Evolutionary conservation across 805 yeast species (phyloP).

Genomic region (Saccharomycopsis sp.): DNA sequence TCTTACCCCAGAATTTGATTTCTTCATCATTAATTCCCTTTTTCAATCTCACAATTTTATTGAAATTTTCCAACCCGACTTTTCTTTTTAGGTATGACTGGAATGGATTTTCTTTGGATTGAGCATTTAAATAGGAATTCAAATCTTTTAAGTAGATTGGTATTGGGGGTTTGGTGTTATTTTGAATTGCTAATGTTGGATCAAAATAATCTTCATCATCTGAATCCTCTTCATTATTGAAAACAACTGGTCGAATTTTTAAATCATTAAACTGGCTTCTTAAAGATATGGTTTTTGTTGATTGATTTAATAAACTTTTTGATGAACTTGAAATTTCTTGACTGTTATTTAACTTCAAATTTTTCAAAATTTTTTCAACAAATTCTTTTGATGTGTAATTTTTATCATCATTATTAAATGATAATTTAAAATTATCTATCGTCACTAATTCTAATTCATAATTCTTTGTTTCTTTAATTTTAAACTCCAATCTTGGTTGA

Average conservation of each 20-base stretch:
- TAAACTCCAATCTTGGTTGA: conserved; percentile 6
- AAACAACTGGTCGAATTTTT: background rate
- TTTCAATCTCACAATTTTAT: conserved; percentile 9
- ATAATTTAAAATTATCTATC: background rate
- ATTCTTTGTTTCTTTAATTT: conserved; percentile 6
- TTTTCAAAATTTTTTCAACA: too few species aligned
- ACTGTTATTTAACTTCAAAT: background rate
- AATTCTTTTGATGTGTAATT: background rate
- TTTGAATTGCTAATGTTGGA: conserved; percentile 14
- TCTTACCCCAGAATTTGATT: conserved; percentile 12
- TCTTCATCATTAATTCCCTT: conserved; percentile 2
- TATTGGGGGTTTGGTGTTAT: conserved; percentile 10
- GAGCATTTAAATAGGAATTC: conserved; percentile 8
- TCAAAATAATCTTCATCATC: conserved; percentile 18
- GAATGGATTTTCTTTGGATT: conserved; percentile 13
- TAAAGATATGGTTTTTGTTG: too few species aligned
- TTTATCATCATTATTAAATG: background rate
- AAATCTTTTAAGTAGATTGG: conserved; percentile 17
- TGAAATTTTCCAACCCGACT: conserved; percentile 10
- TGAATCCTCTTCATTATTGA: conserved; percentile 13
- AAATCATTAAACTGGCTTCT: too few species aligned
- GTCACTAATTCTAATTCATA: conserved; percentile 4
- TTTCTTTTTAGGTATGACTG: conserved; percentile 9
- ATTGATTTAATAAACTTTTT: too few species aligned
- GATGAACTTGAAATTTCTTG: background rate